Evolutionary conservation across 352 stramenopile genomes (phyloP), one percentile per base, ranked within the genome.

Genomic region (Phytophthora nicotianae): DNA sequence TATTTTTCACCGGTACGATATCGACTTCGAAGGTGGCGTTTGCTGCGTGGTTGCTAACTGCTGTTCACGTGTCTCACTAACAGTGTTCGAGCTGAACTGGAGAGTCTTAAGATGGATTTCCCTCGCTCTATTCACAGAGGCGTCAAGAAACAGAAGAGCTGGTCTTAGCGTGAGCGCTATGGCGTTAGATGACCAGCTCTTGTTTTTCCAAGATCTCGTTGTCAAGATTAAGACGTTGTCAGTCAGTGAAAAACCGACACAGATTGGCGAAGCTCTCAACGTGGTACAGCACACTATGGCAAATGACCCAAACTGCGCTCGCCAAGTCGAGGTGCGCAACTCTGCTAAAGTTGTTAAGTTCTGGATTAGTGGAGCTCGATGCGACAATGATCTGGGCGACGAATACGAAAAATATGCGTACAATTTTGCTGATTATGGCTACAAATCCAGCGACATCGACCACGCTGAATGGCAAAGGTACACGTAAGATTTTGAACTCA

Each of bases 51-150:
- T 23, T 46, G 38, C 13, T 46, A 10, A 24, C 10, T 16, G 5
- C 46, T n/a, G n/a, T 23, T 40, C 8, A 6, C 33, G n/a, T 50
- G 7, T 32, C 11, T n/a, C 4, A n/a, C n/a, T n/a, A n/a, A 38
- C 32, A 54, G 29, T 23, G 55, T 49, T 33, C 64, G 60, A 57
- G 51, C 55, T 10, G 49, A 71, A 40, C 47, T 77, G 4, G 59
- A 77, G 27, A 71, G 40, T 48, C 13, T 77, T 2, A 42, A 55
- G 13, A 65, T 63, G 68, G 56, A 27, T 2, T 47, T 64, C 37
- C 38, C 49, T 26, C 11, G 11, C n/a, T n/a, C n/a, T n/a, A n/a
- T n/a, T n/a, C n/a, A n/a, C n/a, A n/a, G n/a, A n/a, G n/a, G n/a
- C n/a, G n/a, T n/a, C n/a, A n/a, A n/a, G n/a, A n/a, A n/a, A n/a